Evolutionary conservation across 2,329 filamentous ascomycete species (phyloP), one percentile per base, ranked within the genome.

Genomic region (Paramyrothecium sp.): DNA sequence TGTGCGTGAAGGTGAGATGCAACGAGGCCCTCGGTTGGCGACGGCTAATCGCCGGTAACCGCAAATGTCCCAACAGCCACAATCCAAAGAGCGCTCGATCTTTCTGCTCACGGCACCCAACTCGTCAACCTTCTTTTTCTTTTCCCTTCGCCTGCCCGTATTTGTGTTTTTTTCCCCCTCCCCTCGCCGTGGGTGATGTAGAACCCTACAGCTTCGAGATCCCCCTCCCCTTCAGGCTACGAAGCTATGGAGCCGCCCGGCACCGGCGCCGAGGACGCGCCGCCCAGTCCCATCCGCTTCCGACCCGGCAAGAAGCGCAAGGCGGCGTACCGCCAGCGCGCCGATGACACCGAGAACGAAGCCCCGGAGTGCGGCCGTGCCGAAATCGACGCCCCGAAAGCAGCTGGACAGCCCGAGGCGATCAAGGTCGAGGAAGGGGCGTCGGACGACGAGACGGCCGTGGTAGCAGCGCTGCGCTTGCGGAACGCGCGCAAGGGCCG

Each of bases 241-340:
- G 48, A 38, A 49, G 54, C 20, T 50, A 69, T 70, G 68, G 61
- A 65, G 3, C 50, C 55, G 17, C 44, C 63, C 20, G 55, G 60
- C 22, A n/a, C 26, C 26, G 26, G 10, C 4, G 26, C 58, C 52
- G 58, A 62, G 48, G 67, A 72, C 19, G 58, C 66, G 3, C 54
- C 54, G 7, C n/a, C 56, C 52, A 63, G 66, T 50, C 70, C 73
- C 13, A 70, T 85, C 34, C 71, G 82, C 33, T 88, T 88, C 63
- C 83, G 84, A 44, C 75, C 73, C 30, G 67, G 76, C 58, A 88
- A 86, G 70, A 88, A 86, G 72, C 78, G 84, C 67, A 87, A 87
- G 67, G 38, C 76, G 26, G 73, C 76, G 5, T 84, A 85, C 61
- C 78, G 85, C 51, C 83, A 84, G 60, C 81, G 83, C 66, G 67